Conservation (phyloP, 1,139 yeast genomes). For the Suhomyces anneliseae region DNA sequence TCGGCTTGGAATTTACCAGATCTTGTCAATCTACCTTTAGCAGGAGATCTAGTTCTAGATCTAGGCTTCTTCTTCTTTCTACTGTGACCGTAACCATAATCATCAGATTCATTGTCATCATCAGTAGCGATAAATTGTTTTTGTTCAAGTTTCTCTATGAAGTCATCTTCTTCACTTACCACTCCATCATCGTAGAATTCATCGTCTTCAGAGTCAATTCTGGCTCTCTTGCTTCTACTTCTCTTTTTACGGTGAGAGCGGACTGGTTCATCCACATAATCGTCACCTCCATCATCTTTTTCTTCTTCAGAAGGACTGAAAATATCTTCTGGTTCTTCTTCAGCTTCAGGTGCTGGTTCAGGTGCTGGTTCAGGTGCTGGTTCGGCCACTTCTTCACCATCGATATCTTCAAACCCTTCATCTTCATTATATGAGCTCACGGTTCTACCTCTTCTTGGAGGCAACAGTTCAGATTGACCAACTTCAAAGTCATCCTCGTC, state of each 20-base stretch:
- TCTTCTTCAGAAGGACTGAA: conserved; percentile 14
- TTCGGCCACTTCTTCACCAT: conserved; percentile 30
- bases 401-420: conserved; percentile 18
- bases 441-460: conserved; percentile 11
- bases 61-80: conserved; percentile 22
- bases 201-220: conserved; percentile 14
- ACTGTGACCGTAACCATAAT: conserved; percentile 26
- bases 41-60: conserved; percentile 28
- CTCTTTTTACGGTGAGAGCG: conserved; percentile 10
- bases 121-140: conserved; percentile 41
- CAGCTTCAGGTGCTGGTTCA: conserved; percentile 6
- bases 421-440: conserved; percentile 14
- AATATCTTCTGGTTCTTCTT: conserved; percentile 29
- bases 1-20: conserved; percentile 13
- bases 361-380: conserved; percentile 3
- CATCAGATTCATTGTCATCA: conserved; percentile 31
- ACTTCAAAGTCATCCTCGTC: conserved; percentile 19
- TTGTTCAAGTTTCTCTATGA: conserved; percentile 30
- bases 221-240: conserved; percentile 5
- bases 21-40: conserved; percentile 20
- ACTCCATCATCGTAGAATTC: conserved; percentile 17
- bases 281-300: conserved; percentile 14
- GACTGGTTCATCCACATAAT: conserved; percentile 14
- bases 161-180: conserved; percentile 23
- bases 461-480: conserved; percentile 14